These are phyloP conservation scores for Ophiocordyceps unilateralis DNA, from an alignment of 2,329 filamentous ascomycete species.

Conservation along the genomic window DNA sequence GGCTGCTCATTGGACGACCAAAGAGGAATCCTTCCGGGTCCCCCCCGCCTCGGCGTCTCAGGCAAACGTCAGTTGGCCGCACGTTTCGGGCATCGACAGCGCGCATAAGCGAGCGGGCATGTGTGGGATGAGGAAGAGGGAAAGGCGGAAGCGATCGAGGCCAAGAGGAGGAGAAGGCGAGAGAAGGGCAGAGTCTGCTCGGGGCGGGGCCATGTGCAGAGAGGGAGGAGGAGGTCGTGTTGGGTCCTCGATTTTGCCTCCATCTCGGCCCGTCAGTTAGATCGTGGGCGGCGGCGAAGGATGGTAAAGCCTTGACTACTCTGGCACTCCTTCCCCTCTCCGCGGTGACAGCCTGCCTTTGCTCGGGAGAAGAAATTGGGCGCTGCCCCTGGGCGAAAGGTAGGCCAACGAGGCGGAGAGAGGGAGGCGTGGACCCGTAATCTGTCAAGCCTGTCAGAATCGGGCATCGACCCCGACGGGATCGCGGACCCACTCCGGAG, in stretches of 20 bases:
- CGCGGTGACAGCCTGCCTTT: not conserved
- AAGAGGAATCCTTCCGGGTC: not conserved
- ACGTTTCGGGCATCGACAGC: not conserved
- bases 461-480: slow-evolving; percentile 1
- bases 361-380: not conserved
- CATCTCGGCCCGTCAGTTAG: not conserved
- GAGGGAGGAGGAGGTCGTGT: not conserved
- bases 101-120: not conserved
- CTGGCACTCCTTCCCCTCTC: not conserved
- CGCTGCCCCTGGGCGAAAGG: not conserved
- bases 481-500: not conserved
- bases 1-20: not conserved
- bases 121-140: not conserved
- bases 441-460: not conserved
- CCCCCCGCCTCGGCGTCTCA: not conserved
- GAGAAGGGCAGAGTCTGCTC: not conserved
- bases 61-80: not conserved
- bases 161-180: not conserved
- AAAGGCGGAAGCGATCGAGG: not conserved
- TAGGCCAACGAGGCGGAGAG: not conserved
- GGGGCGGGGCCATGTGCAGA: not conserved
- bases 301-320: not conserved
- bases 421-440: not conserved
- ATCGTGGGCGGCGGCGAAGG: not conserved
- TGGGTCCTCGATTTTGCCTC: not conserved